Base-by-base conservation (phyloP, 2,329 filamentous ascomycete genomes). In the Ceratocystiopsis minuta region DNA sequence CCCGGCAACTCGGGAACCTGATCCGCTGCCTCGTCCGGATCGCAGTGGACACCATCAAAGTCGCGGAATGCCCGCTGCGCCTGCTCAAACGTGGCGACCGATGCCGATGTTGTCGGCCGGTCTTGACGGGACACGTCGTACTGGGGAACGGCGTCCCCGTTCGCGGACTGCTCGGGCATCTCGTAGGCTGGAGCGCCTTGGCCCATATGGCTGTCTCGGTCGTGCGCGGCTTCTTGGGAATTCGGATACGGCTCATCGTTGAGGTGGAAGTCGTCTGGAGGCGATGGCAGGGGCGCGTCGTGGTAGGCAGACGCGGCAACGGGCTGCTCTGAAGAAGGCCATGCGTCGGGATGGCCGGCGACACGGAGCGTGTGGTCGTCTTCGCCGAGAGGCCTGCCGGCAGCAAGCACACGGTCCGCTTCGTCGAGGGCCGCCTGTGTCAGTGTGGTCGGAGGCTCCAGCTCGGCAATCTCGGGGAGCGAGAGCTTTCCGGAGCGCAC, bases 41-140 rank as follows among this genome's bases (percentile, higher is more conserved):
- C 68, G 55, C 76, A 84, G 54, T 88, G 81, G 14, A 80, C 78
- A 34, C 83, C 83, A 54, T 90, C 83, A 53, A 90, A 90, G 55
- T 87, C 81, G 36, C 75, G 70, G 62, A 88, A 90, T 3, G 81
- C 71, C 34, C 68, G 60, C 47, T 75, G 64, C 16, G 72, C 72
- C 54, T 81, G 75, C 31, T 79, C 75, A 44, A 67, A 76, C 2
- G 79, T 81, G 43, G 70, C 69, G 37, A 60, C 63, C 4, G 74
- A 78, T 12, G 63, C 68, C 11, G 70, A 62, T 4, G 72, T 73
- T 11, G 57, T 57, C 14, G 64, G 65, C 34, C 70, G 61, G 10
- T 43, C 41, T 3, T 36, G 11, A 2, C 40, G 38, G 6, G 31
- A 18, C 9, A 18, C 16, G 14, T 16, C 10, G 4, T 33, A 7